Evolutionary conservation across 352 stramenopile genomes (phyloP).

Genomic region (Phytophthora citrophthora): DNA sequence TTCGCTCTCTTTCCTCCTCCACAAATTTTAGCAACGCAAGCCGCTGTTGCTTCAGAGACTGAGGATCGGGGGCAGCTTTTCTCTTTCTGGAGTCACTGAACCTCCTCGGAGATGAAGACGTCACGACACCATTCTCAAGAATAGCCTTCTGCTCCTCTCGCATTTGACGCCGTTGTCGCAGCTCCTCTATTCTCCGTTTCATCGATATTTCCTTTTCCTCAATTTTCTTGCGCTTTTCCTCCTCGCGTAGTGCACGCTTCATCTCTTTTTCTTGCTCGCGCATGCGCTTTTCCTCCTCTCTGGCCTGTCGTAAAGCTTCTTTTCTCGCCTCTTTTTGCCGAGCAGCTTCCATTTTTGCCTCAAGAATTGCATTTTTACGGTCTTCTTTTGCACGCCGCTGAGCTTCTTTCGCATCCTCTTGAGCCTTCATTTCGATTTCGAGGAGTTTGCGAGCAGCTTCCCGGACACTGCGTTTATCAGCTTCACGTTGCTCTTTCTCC

Average conservation of each 20-base stretch:
- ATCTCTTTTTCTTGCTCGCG: conserved; percentile 77
- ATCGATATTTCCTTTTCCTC: conserved; percentile 78
- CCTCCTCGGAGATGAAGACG: conserved; percentile 38
- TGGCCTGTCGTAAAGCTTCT: conserved; percentile 61
- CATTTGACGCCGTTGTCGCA: conserved; percentile 66
- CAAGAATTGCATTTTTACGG: conserved; percentile 71
- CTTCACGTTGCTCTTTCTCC: conserved; percentile 65
- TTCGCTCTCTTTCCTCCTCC: conserved; percentile 65
- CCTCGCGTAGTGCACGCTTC: conserved; percentile 68
- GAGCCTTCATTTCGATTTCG: conserved; percentile 80
- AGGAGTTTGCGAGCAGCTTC: conserved; percentile 72
- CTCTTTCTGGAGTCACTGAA: conserved; percentile 29
- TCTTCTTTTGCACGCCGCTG: conserved; percentile 72
- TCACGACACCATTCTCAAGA: conserved; percentile 77
- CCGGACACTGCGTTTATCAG: conserved; percentile 72
- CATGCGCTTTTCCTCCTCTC: conserved; percentile 72
- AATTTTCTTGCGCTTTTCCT: conserved; percentile 73
- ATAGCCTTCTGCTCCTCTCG: conserved; percentile 76
- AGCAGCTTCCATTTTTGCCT: conserved; percentile 65
- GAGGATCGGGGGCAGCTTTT: conserved; percentile 23
- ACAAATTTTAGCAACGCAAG: conserved; percentile 74
- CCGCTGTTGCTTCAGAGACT: conserved; percentile 51
- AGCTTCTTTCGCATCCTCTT: conserved; percentile 78
- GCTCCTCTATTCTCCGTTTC: conserved; percentile 77
- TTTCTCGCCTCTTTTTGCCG: conserved; percentile 75